These are phyloP conservation scores for Gaillardinia entomophila DNA, from an alignment of 805 yeast species.

Conservation along the genomic window DNA sequence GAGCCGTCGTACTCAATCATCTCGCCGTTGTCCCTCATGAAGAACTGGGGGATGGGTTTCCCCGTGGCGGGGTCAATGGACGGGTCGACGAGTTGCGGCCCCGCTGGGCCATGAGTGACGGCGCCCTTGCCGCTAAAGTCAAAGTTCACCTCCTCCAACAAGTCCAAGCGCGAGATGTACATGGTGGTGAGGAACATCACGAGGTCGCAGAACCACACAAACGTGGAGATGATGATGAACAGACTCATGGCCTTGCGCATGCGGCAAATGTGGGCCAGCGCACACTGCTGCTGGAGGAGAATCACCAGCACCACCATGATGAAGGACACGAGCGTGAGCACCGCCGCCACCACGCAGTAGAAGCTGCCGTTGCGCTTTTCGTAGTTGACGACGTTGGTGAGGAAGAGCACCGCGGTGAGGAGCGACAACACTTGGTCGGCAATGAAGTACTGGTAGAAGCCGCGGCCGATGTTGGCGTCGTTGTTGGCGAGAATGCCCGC, in stretches of 20 bases:
- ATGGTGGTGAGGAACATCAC: conserved; percentile 34
- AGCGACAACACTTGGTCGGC: conserved; percentile 30
- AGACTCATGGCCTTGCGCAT: conserved; percentile 31
- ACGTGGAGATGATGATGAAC: conserved; percentile 31
- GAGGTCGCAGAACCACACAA: conserved; percentile 32
- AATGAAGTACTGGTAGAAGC: conserved; percentile 32
- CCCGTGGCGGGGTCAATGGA: not conserved
- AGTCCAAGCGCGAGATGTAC: conserved; percentile 30
- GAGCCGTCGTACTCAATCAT: conserved; percentile 2
- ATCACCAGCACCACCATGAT: conserved; percentile 21
- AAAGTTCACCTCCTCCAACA: conserved; percentile 26
- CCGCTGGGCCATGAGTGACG: not conserved
- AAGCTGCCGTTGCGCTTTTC: conserved; percentile 37
- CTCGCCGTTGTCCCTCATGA: conserved; percentile 1
- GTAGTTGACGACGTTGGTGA: conserved; percentile 31
- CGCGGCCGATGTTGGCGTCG: conserved; percentile 17
- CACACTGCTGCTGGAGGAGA: conserved; percentile 19
- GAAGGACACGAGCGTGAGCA: conserved; percentile 31
- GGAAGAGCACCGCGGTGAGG: conserved; percentile 27
- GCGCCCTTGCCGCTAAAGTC: conserved; percentile 16
- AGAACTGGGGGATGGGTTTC: not conserved
- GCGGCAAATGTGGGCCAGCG: conserved; percentile 15
- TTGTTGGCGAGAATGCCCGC: conserved; percentile 17
- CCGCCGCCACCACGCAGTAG: conserved; percentile 28
- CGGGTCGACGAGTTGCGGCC: not conserved